Conservation (phyloP, 805 yeast species). For the Saccharomycopsis fibuligera region DNA sequence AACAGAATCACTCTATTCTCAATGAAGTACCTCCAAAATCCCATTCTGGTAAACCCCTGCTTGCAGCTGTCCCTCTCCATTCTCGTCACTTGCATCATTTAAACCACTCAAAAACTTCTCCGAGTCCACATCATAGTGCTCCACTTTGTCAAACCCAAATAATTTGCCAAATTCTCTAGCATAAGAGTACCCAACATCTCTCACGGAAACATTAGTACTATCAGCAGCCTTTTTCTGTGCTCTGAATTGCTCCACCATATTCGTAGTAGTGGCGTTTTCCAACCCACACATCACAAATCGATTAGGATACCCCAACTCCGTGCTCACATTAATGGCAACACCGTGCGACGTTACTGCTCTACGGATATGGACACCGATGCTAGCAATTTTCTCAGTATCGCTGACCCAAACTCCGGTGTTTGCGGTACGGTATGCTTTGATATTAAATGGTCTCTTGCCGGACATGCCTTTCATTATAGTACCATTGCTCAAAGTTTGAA, state of each 20-base stretch:
- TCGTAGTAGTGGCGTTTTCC: constrained; percentile 52
- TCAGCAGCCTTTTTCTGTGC: constrained; percentile 23
- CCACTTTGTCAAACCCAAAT: constrained; percentile 34
- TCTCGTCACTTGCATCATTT: too few species aligned
- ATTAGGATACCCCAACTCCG: constrained; percentile 68
- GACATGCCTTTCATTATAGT: too few species aligned
- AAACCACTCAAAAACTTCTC: not conserved
- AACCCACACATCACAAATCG: constrained; percentile 82
- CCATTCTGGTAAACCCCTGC: too few species aligned
- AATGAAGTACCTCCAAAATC: too few species aligned
- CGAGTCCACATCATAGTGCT: constrained; percentile 20
- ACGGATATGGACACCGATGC: constrained; percentile 84
- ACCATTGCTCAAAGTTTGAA: constrained; percentile 35
- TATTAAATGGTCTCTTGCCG: constrained; percentile 17
- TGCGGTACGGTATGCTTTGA: constrained; percentile 39
- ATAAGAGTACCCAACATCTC: constrained; percentile 39
- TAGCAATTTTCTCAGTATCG: constrained; percentile 61
- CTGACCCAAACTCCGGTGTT: constrained; percentile 88
- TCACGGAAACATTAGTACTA: constrained; percentile 22
- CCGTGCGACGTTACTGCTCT: constrained; percentile 88
- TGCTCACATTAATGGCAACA: constrained; percentile 67
- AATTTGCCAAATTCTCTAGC: constrained; percentile 38
- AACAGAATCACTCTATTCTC: too few species aligned
- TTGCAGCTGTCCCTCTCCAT: too few species aligned
- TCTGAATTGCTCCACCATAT: constrained; percentile 32